Percentiles rank a stretch among this genome's conserved stretches.
phyloP scores from a whole-genome alignment of 2,329 filamentous ascomycete genomes.

The Fusarium sp. region DNA sequence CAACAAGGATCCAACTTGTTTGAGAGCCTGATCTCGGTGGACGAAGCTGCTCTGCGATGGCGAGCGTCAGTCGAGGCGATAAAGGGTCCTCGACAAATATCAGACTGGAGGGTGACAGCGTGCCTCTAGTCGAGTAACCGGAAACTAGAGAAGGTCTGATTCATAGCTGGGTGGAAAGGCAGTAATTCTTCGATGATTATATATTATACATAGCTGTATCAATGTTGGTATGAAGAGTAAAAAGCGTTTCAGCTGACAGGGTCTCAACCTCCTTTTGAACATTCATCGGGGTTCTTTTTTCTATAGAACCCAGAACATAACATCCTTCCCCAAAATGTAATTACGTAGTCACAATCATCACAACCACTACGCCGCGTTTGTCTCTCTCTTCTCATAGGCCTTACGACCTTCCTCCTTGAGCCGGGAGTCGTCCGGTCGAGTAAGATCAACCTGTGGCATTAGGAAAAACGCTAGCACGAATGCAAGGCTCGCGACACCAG shows the following conservation, averaged over 20 bases:
- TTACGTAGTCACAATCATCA: not conserved
- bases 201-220: not conserved
- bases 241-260: no score
- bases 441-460: constrained; percentile 52
- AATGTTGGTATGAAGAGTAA: not conserved
- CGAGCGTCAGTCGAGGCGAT: not conserved
- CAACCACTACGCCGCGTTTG: not conserved
- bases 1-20: not conserved
- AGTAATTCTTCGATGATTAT: not conserved
- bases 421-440: constrained; percentile 49
- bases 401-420: constrained; percentile 49
- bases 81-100: not conserved
- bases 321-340: not conserved
- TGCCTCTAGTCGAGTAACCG: not conserved
- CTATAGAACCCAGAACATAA: not conserved
- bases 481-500: constrained; percentile 47
- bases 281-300: no score
- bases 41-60: not conserved
- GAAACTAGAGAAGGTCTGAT: not conserved
- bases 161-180: not conserved
- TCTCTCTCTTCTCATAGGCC: constrained; percentile 27
- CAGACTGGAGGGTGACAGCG: not conserved
- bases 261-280: no score
- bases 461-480: constrained; percentile 51
- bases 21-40: not conserved